Evolutionary conservation across 129 eudicot genomes (phyloP).

Genomic region (Silybum marianum): DNA sequence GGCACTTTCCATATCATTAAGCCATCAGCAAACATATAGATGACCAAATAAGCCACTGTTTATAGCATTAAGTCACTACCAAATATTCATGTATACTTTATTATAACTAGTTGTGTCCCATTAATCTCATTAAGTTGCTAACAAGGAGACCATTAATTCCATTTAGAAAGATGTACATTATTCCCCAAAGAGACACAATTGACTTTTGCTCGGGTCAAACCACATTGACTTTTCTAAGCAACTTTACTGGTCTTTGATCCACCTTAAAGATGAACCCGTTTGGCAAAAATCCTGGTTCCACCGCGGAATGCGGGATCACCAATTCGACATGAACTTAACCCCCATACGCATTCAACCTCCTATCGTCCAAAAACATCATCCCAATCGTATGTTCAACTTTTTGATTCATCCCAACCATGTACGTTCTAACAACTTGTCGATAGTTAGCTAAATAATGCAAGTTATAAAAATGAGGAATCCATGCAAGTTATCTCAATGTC

Average conservation of each 20-base stretch:
- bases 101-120: no score
- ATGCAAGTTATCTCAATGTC: constrained; percentile 19
- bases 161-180: neutral
- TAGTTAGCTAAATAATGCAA: constrained; percentile 32
- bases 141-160: neutral
- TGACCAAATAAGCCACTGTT: no score
- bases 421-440: constrained; percentile 22
- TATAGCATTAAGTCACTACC: no score
- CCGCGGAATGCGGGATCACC: constrained; percentile 3
- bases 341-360: constrained; percentile 26
- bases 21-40: no score
- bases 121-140: no score
- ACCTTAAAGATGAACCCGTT: neutral
- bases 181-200: neutral
- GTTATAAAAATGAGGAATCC: neutral
- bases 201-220: neutral
- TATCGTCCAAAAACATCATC: constrained; percentile 30
- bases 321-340: constrained; percentile 31
- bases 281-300: neutral
- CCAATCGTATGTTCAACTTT: constrained; percentile 24
- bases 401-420: constrained; percentile 31
- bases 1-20: no score
- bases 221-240: neutral
- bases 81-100: no score
- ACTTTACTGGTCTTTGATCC: neutral